Conservation (phyloP, 371 early-diverging fungal genomes). For the Lichtheimia ornata region DNA sequence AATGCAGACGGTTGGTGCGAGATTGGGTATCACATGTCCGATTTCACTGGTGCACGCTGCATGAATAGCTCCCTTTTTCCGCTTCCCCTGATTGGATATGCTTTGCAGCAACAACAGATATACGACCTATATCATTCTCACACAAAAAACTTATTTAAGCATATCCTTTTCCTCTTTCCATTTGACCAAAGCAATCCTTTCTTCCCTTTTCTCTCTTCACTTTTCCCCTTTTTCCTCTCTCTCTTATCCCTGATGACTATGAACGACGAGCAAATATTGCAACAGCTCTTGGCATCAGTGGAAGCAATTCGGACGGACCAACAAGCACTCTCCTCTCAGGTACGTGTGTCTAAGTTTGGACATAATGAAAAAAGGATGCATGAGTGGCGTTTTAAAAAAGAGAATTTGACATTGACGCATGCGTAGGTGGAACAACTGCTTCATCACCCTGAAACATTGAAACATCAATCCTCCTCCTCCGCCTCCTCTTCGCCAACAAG, state of each 20-base stretch:
- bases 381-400: too few relatives aligned
- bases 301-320: conserved; percentile 33
- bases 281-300: conserved; percentile 31
- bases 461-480: neutral
- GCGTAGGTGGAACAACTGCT: conserved; percentile 16
- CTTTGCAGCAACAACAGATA: conserved; percentile 3
- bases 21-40: conserved; percentile 2
- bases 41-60: conserved; percentile 3
- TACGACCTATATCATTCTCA: neutral
- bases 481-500: conserved; percentile 5
- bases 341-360: conserved; percentile 4
- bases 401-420: neutral
- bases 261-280: conserved; percentile 21
- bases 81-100: neutral
- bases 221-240: conserved; percentile 6
- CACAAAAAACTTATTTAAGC: conserved; percentile 6
- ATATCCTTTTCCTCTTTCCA: conserved; percentile 4
- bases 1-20: too few relatives aligned
- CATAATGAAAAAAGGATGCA: too few relatives aligned
- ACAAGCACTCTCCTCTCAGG: conserved; percentile 28
- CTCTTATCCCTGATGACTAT: conserved; percentile 2
- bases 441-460: neutral
- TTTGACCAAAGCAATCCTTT: conserved; percentile 5
- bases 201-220: conserved; percentile 6
- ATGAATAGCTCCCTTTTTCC: neutral